Percentiles rank a stretch among this genome's conserved stretches.
These are phyloP conservation scores for Colletotrichum sojae DNA, from an alignment of 2,329 filamentous ascomycete species.

Conservation along the genomic window DNA sequence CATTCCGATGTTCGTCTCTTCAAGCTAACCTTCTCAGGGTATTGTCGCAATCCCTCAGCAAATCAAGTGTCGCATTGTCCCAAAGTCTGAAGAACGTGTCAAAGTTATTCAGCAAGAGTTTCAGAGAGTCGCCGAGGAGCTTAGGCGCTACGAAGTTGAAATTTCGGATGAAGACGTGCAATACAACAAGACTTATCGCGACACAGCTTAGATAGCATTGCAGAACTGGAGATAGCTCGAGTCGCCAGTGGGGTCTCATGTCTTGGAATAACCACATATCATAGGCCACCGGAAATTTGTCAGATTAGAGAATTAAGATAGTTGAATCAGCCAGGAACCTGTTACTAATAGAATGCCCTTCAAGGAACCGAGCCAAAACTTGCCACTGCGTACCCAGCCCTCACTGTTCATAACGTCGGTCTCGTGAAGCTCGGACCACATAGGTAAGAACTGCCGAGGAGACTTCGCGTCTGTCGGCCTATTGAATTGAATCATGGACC, in stretches of 20 bases:
- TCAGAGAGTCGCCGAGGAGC: neutral
- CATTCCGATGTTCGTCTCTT: neutral
- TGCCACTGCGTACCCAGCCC: too few relatives aligned
- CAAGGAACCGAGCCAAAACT: too few relatives aligned
- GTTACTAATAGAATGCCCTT: too few relatives aligned
- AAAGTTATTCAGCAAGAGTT: neutral
- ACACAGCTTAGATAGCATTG: neutral
- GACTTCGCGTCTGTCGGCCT: too few relatives aligned
- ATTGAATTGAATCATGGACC: too few relatives aligned
- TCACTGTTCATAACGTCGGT: too few relatives aligned
- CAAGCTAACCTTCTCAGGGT: neutral
- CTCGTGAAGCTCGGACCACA: too few relatives aligned
- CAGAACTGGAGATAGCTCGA: neutral
- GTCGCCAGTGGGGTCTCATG: neutral
- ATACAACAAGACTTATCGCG: neutral
- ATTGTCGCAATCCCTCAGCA: neutral
- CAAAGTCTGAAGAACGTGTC: neutral
- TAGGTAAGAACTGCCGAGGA: too few relatives aligned
- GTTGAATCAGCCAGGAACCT: too few relatives aligned
- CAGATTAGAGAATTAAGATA: too few relatives aligned
- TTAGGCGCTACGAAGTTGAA: neutral
- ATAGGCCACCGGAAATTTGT: too few relatives aligned
- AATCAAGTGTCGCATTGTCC: constrained; percentile 3
- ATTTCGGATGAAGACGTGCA: neutral
- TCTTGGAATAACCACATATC: too few relatives aligned